Evolutionary conservation across 202 grass and related monocot species (phyloP), one percentile per base, ranked within the genome.

Genomic region (Cymbopogon flexuosus): DNA sequence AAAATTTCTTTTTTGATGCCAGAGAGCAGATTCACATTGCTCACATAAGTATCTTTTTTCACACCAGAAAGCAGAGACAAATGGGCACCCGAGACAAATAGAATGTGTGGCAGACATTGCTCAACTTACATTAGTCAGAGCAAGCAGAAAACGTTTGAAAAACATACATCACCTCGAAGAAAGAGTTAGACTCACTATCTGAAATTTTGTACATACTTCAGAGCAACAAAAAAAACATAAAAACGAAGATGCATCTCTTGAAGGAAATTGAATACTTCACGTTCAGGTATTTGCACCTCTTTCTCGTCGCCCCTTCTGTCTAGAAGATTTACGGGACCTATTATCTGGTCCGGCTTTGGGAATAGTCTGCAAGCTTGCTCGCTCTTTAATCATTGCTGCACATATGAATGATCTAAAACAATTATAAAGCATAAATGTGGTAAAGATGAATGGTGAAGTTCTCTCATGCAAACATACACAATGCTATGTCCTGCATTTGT

Each of bases 351-450:
- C 24, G 13, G 61, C 57, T 33, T 86, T 65, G 54, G 74, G 74
- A 65, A 93, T 89, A 72, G 79, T 86, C 6, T 36, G 84, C 59
- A 93, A 72, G 54, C 85, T 93, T 35, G 84, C 79, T 84, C 88
- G 67, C 71, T 93, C 88, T 66, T 93, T 77, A 81, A 89, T 72
- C 63, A 97, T 90, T 77, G 88, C 88, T 91, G 88, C 36, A 30
- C 56, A 74, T 29, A 56, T 63, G 61, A 6, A 76, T 15, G 9
- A 19, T 10, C 24, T 45, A 16, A 40, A 65, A 51, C 37, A 68
- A 56, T 62, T 58, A 63, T 15, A 52, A 8, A 83, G n/a, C 37
- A 31, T 10, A 62, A 61, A 76, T 51, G 68, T 12, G 3, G 81
- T 43, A 60, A 79, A 61, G 3, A 79, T 27, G 31, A 16, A 35